These are phyloP conservation scores for Ajuga reptans DNA, from an alignment of 305 asterid species.

Conservation along the genomic window DNA sequence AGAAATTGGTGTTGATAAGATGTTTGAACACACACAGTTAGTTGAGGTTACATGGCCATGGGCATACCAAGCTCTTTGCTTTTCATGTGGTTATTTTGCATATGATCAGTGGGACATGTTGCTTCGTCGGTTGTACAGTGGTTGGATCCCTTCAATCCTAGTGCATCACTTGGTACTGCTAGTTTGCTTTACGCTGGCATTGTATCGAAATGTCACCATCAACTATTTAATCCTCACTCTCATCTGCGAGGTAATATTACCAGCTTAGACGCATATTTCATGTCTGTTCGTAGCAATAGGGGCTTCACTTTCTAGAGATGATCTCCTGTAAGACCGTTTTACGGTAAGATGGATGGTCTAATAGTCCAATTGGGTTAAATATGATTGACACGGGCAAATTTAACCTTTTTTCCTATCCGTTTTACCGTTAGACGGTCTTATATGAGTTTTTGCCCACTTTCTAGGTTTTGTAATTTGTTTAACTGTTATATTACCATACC, in stretches of 20 bases:
- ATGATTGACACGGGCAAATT: too few species aligned
- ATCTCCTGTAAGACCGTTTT: too few species aligned
- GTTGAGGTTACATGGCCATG: slow-evolving; percentile 67
- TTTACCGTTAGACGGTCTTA: too few species aligned
- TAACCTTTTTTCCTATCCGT: too few species aligned
- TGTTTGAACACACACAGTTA: slow-evolving; percentile 72
- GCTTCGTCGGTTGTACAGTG: slow-evolving; percentile 53
- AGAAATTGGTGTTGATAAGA: slow-evolving; percentile 30
- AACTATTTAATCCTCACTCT: slow-evolving; percentile 91
- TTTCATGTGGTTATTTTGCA: slow-evolving; percentile 87
- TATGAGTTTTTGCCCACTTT: too few species aligned
- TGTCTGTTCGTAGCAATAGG: too few species aligned
- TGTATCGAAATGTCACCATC: slow-evolving; percentile 70
- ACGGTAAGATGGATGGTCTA: too few species aligned
- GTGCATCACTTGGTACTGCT: slow-evolving; percentile 82
- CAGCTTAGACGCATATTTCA: too few species aligned
- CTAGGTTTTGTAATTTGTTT: too few species aligned
- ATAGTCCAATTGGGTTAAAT: too few species aligned
- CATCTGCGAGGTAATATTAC: slow-evolving; percentile 60
- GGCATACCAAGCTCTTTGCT: slow-evolving; percentile 66
- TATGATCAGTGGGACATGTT: slow-evolving; percentile 93
- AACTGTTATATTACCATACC: too few species aligned
- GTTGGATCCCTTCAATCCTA: slow-evolving; percentile 67
- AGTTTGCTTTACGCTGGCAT: slow-evolving; percentile 75
- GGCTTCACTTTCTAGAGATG: too few species aligned